Base-by-base conservation (phyloP, 2,329 filamentous ascomycete genomes). In the Ilyonectria mors-panacis region DNA sequence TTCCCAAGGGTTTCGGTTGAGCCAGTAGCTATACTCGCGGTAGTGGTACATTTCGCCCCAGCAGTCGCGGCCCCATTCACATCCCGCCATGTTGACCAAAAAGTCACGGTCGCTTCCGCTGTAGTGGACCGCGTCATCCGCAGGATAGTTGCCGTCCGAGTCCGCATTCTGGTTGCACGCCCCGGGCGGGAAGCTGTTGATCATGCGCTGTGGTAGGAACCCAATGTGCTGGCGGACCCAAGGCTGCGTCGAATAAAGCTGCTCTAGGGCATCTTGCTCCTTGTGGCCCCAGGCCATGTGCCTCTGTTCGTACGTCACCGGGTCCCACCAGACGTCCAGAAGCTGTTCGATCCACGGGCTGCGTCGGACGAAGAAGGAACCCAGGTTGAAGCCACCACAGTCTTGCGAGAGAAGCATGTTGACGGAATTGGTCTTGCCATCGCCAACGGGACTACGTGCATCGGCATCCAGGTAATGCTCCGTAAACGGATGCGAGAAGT, bases 281-380 rank as follows among this genome's bases (percentile, higher is more conserved):
- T 98, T 98, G 85, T 99, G 96, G 77, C 96, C 95, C 96, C 96
- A 99, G 69, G 96, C 89, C 95, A 98, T 98, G 80, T 99, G 96
- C 79, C 94, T 97, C 82, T 99, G 96, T 82, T 99, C 96, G 80
- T 99, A 99, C 64, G 92, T 90, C 33, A 98, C 95, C 0, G 96
- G 96, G 77, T 99, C 96, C 96, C 96, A 99, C 96, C 96, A 99
- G 59, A 97, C 88, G 77, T 99, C 96, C 39, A 99, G 88, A 19
- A 99, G 84, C 5, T 94, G 92, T 76, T 98, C 95, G 0, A 95
- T 94, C 94, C 95, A 99, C 28, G 90, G 85, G 76, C 93, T 94
- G 67, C 96, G 91, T 56, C 91, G 90, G 50, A 98, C 84, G 80
- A 99, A 96, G 85, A 99, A 99, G 17, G 94, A 97, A 19, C 96